phyloP scores from a whole-genome alignment of 345 rosid species.

The Murraya paniculata region DNA sequence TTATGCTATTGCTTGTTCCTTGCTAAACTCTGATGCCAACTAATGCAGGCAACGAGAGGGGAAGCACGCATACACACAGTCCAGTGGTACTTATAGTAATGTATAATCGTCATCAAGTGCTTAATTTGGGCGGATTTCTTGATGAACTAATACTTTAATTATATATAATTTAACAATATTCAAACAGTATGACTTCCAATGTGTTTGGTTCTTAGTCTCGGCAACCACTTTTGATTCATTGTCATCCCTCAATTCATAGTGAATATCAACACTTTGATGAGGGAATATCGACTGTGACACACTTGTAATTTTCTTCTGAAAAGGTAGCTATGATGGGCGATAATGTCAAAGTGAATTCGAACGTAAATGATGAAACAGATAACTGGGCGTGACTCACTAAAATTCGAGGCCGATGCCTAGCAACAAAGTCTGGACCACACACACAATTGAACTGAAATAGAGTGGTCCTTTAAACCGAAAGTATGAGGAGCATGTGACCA shows the following conservation, averaged over 20 bases:
- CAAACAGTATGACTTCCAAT: not conserved
- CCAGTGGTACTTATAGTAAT: slow-evolving; percentile 3
- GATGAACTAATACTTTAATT: not conserved
- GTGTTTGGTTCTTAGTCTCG: not conserved
- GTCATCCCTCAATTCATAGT: not conserved
- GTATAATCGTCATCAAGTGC: not conserved
- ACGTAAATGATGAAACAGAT: slow-evolving; percentile 4
- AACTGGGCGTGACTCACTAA: slow-evolving; percentile 16
- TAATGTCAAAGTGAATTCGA: slow-evolving; percentile 7
- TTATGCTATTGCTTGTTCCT: not conserved
- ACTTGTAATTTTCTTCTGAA: not conserved
- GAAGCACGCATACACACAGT: not conserved
- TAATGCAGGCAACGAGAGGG: not conserved
- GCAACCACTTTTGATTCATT: not conserved
- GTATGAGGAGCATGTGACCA: not conserved
- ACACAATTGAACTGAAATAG: not conserved
- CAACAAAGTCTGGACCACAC: slow-evolving; percentile 10
- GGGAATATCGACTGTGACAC: not conserved
- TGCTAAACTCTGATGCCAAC: not conserved
- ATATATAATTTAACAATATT: too few species aligned
- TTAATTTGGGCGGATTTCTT: slow-evolving; percentile 16
- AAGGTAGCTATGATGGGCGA: not conserved
- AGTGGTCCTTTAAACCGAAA: not conserved
- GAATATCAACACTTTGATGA: not conserved
- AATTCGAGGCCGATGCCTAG: not conserved